Percentiles rank a stretch among this genome's conserved stretches.
Evolutionary conservation across 202 grass and related monocot species (phyloP).

Genomic region (Carex arenaria): DNA sequence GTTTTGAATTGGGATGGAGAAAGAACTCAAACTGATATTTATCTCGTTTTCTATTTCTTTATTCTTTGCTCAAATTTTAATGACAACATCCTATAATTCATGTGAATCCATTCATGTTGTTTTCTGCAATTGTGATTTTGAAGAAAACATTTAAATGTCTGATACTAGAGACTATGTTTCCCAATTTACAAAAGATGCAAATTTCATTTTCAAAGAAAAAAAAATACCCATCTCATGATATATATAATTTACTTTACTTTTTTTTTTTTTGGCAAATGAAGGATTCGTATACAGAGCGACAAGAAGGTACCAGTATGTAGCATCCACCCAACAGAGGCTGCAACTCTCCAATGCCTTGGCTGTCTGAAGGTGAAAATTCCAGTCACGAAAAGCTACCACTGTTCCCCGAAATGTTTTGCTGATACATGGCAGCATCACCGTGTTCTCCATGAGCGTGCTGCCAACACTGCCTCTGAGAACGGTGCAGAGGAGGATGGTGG

Average conservation of each 20-base stretch:
- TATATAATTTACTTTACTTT: not conserved
- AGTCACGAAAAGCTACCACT: slow-evolving; percentile 90
- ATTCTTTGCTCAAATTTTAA: not conserved
- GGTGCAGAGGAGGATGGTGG: slow-evolving; percentile 74
- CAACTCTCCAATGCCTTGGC: slow-evolving; percentile 91
- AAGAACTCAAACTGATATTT: not conserved
- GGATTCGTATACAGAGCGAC: slow-evolving; percentile 92
- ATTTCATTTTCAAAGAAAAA: not conserved
- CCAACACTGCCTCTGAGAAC: slow-evolving; percentile 72
- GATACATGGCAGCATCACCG: slow-evolving; percentile 96
- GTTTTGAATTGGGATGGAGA: not conserved
- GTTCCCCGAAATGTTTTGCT: slow-evolving; percentile 83
- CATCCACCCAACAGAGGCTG: slow-evolving; percentile 87
- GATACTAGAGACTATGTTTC: not conserved
- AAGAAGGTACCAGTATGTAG: slow-evolving; percentile 73
- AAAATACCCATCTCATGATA: not conserved
- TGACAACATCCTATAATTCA: not conserved
- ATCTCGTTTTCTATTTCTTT: not conserved
- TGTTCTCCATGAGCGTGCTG: slow-evolving; percentile 83
- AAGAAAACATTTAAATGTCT: not conserved
- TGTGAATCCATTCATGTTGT: not conserved
- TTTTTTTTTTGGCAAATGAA: slow-evolving; percentile 22
- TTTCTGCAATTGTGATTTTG: not conserved
- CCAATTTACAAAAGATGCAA: not conserved
- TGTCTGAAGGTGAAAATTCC: slow-evolving; percentile 96